Base-by-base conservation (phyloP, 2,329 filamentous ascomycete genomes). In the Lizonia empirigonia region DNA sequence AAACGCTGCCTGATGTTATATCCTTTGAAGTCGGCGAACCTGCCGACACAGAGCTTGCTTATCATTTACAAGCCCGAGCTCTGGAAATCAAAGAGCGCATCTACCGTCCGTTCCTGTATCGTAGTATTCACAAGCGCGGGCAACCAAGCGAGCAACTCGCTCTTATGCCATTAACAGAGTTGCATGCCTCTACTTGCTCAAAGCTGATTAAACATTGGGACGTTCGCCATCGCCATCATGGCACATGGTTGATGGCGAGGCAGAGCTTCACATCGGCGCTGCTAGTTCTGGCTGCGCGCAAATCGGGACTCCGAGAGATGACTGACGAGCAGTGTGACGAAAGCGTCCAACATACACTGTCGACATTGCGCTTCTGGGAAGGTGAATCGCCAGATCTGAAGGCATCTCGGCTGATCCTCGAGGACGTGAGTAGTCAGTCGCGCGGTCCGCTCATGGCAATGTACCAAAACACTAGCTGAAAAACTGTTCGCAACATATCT, bases 101-200 rank as follows among this genome's bases (percentile, higher is more conserved):
- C 30, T 67, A 71, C 32, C 60, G 67, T 1, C 67, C 68, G 3
- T 71, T 71, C 32, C 47, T 71, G 4, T 72, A 69, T 47, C 58
- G 65, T 33, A 57, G 59, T 30, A 55, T 68, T n/a, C 65, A 67
- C 46, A 50, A 59, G 10, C 36, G 44, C 3, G 32, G 52, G 30
- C 38, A 30, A 15, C 37, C 45, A 18, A 50, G 62, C 24, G 42
- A 56, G 39, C 55, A 29, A 37, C 9, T n/a, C 10, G 22, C 38
- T 10, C 32, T 32, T 52, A 58, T 5, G 59, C 60, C n/a, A 39
- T 60, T 19, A 56, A 56, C 34, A 37, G 58, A 60, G 23, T 22
- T 65, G n/a, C 49, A 58, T 20, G 52, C 60, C 12, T 64, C 60
- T 7, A 56, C 55, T 12, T 67, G 40, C 38, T 55, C 18, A 46